These are phyloP conservation scores for Globisporangium acanthophoron DNA, from an alignment of 352 stramenopile genomes.

Conservation along the genomic window DNA sequence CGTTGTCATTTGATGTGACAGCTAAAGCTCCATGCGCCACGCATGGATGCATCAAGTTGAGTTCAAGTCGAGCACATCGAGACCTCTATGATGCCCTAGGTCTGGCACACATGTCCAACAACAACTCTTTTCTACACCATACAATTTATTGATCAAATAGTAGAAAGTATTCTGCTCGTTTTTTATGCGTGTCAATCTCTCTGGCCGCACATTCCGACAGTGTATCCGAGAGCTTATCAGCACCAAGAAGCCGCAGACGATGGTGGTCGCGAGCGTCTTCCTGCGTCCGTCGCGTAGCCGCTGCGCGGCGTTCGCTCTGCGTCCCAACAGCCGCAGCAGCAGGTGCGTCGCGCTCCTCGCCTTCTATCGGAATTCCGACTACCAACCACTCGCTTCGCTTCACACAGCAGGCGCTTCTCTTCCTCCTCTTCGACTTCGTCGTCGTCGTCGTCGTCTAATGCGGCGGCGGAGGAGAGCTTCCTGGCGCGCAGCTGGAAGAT, in stretches of 20 bases:
- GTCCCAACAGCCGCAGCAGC: slow-evolving; percentile 1
- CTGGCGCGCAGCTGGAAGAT: slow-evolving; percentile 59
- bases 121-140: no score
- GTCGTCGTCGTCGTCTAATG: background rate
- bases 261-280: slow-evolving; percentile 5
- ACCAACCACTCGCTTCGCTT: background rate
- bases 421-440: slow-evolving; percentile 3
- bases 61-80: no score
- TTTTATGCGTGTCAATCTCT: no score
- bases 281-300: slow-evolving; percentile 5
- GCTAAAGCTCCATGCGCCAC: no score
- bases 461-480: slow-evolving; percentile 17
- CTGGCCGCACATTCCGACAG: background rate
- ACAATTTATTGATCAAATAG: no score
- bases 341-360: background rate
- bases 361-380: background rate
- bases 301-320: slow-evolving; percentile 3
- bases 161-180: no score
- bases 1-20: no score
- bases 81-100: no score
- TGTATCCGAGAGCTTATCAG: no score
- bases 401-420: slow-evolving; percentile 8
- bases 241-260: no score
- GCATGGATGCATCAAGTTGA: no score
- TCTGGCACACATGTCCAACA: no score